Evolutionary conservation across 208 protist species (phyloP), one percentile per base, ranked within the genome.

Genomic region (Crithidia bombi): DNA sequence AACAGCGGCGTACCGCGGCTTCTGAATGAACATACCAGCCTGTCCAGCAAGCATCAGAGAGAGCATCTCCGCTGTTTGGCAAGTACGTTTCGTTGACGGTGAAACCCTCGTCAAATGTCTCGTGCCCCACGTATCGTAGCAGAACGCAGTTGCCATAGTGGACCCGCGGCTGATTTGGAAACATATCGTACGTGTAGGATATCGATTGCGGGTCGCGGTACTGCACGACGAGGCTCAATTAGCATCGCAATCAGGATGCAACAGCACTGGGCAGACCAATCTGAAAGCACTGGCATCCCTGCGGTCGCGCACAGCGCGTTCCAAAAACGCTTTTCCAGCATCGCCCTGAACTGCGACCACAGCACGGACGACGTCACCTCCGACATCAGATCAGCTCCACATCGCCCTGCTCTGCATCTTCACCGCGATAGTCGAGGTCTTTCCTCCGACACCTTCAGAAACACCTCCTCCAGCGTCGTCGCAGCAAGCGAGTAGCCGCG

Each of bases 251-350:
- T 46, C 10, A 91, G 28, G 46, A 95, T 62, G 63, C 78, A 86
- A 17, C n/a, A 82, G 19, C 6, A 91, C 82, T 4, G 89, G 90
- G 66, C 86, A 88, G 1, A 93, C n/a, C 43, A 41, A 95, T 71
- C 69, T 95, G 90, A 46, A 95, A 81, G 52, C 65, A 88, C 58
- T 86, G 82, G n/a, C n/a, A 44, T 79, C 90, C 49, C 74, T 67
- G 43, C 77, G 76, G 65, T 95, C 90, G 6, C 90, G 79, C 26
- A 85, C 47, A 15, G 72, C n/a, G n/a, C 67, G 65, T 75, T 82
- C 56, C 73, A 64, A 28, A 81, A 65, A 0, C 90, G 84, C 73
- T 93, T 93, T 33, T 52, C 0, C 77, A 93, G 35, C 58, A 79
- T 78, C 1, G 78, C 69, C 50, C 67, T 78, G 43, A 93, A 80